Conservation (phyloP, 2,329 filamentous ascomycete genomes). For the Phymatotrichopsis omnivora region DNA sequence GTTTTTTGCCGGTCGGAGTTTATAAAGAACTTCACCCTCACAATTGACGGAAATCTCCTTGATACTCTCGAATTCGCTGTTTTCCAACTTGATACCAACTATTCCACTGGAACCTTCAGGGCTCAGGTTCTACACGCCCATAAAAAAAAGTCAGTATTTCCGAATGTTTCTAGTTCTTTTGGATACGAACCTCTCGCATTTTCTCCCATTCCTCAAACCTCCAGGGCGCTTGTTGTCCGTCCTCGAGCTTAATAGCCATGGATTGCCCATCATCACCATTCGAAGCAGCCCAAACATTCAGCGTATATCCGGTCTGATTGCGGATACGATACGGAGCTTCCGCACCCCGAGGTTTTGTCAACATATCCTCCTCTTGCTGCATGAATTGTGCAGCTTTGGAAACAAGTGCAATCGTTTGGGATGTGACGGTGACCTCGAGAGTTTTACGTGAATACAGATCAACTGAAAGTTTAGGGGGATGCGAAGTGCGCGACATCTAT, state of each 20-base stretch:
- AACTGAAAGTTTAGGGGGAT: constrained; percentile 66
- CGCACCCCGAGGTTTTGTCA: constrained; percentile 82
- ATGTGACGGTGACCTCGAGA: constrained; percentile 85
- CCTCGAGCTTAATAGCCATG: constrained; percentile 64
- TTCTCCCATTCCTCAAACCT: constrained; percentile 94
- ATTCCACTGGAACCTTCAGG: constrained; percentile 70
- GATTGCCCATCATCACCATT: constrained; percentile 44
- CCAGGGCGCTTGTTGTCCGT: constrained; percentile 89
- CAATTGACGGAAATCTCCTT: constrained; percentile 80
- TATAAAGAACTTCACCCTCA: constrained; percentile 90
- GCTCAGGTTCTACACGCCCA: constrained; percentile 65
- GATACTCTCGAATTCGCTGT: constrained; percentile 85
- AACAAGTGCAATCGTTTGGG: constrained; percentile 81
- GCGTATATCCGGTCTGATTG: constrained; percentile 90
- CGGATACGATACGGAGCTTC: constrained; percentile 89
- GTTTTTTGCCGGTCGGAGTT: constrained; percentile 76
- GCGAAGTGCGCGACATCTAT: constrained; percentile 32
- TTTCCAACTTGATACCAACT: constrained; percentile 76
- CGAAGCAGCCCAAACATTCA: constrained; percentile 71
- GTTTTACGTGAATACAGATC: constrained; percentile 82
- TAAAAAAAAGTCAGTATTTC: constrained; percentile 1
- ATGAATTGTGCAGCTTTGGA: constrained; percentile 91
- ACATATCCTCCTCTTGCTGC: constrained; percentile 74
- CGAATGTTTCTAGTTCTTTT: background rate
- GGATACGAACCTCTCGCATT: constrained; percentile 68